Base-by-base conservation (phyloP, 768 basidiomycete genomes). In the Hemileccinum impolitum region DNA sequence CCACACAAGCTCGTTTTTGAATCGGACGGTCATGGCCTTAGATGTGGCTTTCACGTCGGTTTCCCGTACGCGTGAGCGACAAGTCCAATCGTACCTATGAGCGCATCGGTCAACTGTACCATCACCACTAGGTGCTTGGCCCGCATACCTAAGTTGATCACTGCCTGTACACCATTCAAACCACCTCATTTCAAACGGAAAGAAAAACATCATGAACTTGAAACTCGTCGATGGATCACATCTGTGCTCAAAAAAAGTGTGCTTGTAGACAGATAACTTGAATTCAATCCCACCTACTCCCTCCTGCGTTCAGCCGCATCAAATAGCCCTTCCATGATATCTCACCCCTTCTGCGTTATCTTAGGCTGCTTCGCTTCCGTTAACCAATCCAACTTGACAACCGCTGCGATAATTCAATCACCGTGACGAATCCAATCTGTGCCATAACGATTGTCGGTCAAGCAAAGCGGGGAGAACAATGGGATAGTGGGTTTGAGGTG, bases 11-110 rank as follows among this genome's bases (percentile, higher is more conserved):
- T 99, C 96, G 70, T 97, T 98, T 78, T 99, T 99, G 73, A 99
- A 98, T 60, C 95, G 82, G 40, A 98, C 96, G 15, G 96, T 98
- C 82, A 90, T 88, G 15, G 97, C 95, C 7, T 95, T 94, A 10
- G 95, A 97, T 66, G 98, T 98, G 28, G 96, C 96, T 74, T 97
- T 94, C 50, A 98, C 95, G 90, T 94, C 47, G 90, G 92, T 75
- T 94, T 94, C 60, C 90, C 92, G 76, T 94, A n/a, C n/a, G n/a
- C n/a, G n/a, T n/a, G 93, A n/a, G 95, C 95, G 78, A 99, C 95
- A 80, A 97, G 95, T 47, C 94, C 95, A 64, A 99, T 99, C 19
- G 94, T 99, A 57, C 92, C 94, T 92, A 49, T 18, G 40, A 46
- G 25, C 38, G 30, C 34, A 14, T 39, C 43, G 48, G 45, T 59